phyloP scores from a whole-genome alignment of 768 basidiomycete species.

The Boletus bicolor region DNA sequence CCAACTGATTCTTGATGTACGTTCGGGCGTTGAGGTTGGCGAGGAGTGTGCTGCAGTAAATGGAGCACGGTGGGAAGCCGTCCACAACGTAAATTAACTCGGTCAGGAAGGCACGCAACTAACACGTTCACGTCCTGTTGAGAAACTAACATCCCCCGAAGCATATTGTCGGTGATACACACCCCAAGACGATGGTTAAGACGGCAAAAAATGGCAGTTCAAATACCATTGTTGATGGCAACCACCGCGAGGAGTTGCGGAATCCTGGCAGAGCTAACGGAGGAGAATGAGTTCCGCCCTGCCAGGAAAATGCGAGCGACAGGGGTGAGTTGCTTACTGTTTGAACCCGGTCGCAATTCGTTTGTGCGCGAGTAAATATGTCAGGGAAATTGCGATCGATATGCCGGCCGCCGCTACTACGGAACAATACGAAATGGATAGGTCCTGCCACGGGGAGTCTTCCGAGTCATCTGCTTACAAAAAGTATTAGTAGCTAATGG shows the following conservation, averaged over 20 bases:
- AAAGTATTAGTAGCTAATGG: background rate
- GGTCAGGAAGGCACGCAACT: background rate
- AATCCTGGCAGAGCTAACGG: background rate
- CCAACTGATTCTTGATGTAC: background rate
- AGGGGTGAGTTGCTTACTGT: background rate
- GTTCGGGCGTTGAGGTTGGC: constrained; percentile 4
- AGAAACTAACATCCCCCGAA: background rate
- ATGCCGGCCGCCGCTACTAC: constrained; percentile 1
- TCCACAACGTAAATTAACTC: background rate
- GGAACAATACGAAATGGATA: constrained; percentile 1
- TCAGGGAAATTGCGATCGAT: background rate
- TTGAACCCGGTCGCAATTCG: background rate
- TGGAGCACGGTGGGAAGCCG: constrained; percentile 1
- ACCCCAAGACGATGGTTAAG: background rate
- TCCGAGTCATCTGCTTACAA: background rate
- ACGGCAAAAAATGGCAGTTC: constrained; percentile 1
- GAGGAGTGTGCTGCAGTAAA: constrained; percentile 3
- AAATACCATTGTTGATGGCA: constrained; percentile 1
- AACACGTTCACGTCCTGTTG: background rate
- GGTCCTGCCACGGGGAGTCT: background rate
- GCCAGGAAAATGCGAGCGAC: background rate
- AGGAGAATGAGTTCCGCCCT: background rate
- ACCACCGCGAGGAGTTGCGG: constrained; percentile 3
- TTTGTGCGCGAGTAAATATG: background rate
- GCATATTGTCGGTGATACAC: background rate